Conservation (phyloP, 768 basidiomycete species). For the Suillus variegatus region DNA sequence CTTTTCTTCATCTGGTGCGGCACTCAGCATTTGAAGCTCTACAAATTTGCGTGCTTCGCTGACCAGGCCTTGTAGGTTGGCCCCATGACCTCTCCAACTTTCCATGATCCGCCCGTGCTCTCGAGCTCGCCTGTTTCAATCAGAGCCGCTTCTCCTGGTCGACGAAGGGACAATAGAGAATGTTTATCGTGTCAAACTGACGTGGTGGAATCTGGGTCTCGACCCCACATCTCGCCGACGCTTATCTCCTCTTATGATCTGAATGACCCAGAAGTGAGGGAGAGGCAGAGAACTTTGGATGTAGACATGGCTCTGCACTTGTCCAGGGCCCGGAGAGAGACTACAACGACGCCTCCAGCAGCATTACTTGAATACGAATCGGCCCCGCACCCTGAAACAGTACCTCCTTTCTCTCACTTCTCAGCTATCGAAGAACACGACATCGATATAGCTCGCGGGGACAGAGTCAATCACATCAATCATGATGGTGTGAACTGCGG, state of each 20-base stretch:
- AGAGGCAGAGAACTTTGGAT: constrained; percentile 92
- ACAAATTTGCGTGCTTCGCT: background rate
- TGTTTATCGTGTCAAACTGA: constrained; percentile 43
- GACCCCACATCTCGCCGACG: constrained; percentile 61
- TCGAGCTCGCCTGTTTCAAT: constrained; percentile 47
- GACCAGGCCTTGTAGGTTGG: background rate
- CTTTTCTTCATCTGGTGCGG: background rate
- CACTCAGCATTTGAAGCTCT: background rate
- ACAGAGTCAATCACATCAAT: constrained; percentile 19
- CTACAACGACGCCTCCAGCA: constrained; percentile 40
- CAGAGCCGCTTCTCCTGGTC: constrained; percentile 39
- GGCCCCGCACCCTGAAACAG: constrained; percentile 31
- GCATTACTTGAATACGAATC: constrained; percentile 29
- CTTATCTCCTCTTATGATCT: constrained; percentile 63
- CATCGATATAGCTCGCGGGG: constrained; percentile 41
- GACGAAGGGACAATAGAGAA: constrained; percentile 33
- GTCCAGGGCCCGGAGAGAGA: constrained; percentile 69
- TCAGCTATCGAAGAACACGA: constrained; percentile 53
- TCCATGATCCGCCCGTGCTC: constrained; percentile 32
- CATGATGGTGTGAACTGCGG: constrained; percentile 11
- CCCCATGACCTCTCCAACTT: constrained; percentile 39
- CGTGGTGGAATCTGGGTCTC: constrained; percentile 40
- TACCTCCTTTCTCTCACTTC: constrained; percentile 40
- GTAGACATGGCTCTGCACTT: constrained; percentile 89
- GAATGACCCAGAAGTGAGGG: constrained; percentile 72